Percentiles rank a stretch among this genome's conserved stretches.
Conservation (phyloP, 345 rosid species). For the Eucalyptus paniculata region DNA sequence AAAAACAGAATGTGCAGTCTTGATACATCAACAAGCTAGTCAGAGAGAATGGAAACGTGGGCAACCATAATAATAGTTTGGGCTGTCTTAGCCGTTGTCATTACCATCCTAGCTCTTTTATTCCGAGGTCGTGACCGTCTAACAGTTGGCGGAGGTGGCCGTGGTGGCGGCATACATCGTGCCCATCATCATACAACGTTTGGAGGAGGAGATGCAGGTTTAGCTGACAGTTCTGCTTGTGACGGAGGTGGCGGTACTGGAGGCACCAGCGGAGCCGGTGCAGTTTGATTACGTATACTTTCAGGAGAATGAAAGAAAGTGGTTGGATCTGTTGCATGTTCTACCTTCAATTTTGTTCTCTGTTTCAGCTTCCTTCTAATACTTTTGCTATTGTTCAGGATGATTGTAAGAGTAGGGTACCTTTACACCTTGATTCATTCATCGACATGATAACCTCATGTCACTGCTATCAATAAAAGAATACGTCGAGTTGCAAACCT, state of each 20-base stretch:
- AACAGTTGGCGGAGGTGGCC: neutral
- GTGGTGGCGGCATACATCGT: neutral
- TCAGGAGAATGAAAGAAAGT: conserved; percentile 18
- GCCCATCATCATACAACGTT: neutral
- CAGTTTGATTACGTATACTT: neutral
- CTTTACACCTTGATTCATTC: neutral
- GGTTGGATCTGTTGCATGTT: conserved; percentile 9
- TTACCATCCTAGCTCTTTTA: neutral
- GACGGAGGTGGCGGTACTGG: neutral
- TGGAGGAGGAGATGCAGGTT: neutral
- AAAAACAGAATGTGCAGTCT: no score
- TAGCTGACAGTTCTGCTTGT: neutral
- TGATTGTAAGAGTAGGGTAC: neutral
- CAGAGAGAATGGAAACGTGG: neutral
- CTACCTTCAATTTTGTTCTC: neutral
- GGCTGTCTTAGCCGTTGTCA: neutral
- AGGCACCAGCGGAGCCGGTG: neutral
- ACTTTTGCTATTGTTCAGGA: neutral
- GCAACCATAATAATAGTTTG: neutral
- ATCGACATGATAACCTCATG: neutral
- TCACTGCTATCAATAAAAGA: neutral
- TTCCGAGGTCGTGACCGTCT: neutral
- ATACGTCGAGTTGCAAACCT: neutral
- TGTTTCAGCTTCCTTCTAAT: neutral
- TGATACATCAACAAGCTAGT: neutral